phyloP scores from a whole-genome alignment of 768 basidiomycete species.

The Tephrocybe rancida region DNA sequence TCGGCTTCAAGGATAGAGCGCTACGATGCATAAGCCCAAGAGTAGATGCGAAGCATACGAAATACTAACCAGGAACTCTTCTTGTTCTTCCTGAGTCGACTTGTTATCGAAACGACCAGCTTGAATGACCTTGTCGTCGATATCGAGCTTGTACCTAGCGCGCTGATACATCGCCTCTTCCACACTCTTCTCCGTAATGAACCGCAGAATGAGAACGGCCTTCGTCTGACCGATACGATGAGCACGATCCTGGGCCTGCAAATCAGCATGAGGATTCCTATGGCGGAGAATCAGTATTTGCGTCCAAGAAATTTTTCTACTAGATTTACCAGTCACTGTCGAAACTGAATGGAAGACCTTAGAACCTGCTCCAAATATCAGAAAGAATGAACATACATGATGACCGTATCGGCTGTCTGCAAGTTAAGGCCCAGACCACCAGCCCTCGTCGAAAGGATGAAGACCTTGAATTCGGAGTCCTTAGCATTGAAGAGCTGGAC shows the following conservation, averaged over 20 bases:
- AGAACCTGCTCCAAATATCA: not conserved
- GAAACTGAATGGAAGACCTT: conserved; percentile 47
- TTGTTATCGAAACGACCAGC: conserved; percentile 99
- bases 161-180: conserved; percentile 98
- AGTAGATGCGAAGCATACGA: conserved; percentile 8
- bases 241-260: conserved; percentile 98
- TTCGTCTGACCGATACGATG: conserved; percentile 99
- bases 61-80: conserved; percentile 83
- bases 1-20: conserved; percentile 90
- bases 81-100: conserved; percentile 96
- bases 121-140: conserved; percentile 99
- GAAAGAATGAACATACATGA: conserved; percentile 64
- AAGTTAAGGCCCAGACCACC: conserved; percentile 94
- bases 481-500: conserved; percentile 90
- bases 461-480: conserved; percentile 84
- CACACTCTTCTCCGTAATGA: conserved; percentile 97
- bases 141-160: conserved; percentile 94
- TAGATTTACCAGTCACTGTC: conserved; percentile 69
- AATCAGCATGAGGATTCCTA: conserved; percentile 98
- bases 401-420: conserved; percentile 95
- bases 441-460: conserved; percentile 92
- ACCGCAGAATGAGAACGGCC: conserved; percentile 92
- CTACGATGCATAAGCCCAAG: conserved; percentile 35
- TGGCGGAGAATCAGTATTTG: not conserved
- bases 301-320: not conserved